Conservation (phyloP, 495 filamentous ascomycete genomes). For the Penicillium mononematosum region DNA sequence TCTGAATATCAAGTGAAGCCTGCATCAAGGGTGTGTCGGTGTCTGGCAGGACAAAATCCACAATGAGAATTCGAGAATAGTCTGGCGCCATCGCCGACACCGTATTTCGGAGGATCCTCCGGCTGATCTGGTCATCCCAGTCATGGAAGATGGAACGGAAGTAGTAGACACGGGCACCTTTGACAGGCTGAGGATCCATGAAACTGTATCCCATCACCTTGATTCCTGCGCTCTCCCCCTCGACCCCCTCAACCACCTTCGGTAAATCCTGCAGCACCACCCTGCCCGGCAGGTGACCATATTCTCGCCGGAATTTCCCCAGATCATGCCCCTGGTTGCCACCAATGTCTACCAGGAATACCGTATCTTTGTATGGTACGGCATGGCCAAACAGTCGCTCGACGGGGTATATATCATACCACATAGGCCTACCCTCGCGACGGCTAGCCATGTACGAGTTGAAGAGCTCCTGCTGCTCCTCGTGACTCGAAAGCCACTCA, state of each 20-base stretch:
- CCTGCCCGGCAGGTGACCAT: constrained; percentile 22
- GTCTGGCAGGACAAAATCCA: constrained; percentile 42
- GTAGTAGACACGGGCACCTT: constrained; percentile 41
- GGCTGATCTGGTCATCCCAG: constrained; percentile 44
- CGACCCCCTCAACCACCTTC: constrained; percentile 24
- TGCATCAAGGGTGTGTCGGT: constrained; percentile 33
- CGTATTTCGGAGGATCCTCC: constrained; percentile 37
- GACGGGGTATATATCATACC: constrained; percentile 42
- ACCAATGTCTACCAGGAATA: constrained; percentile 44
- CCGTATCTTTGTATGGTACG: constrained; percentile 26
- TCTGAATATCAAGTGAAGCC: constrained; percentile 44
- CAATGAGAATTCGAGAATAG: constrained; percentile 41
- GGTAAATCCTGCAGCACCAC: constrained; percentile 39
- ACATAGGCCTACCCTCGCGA: constrained; percentile 32
- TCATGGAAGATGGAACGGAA: constrained; percentile 48
- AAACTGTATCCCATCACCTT: constrained; percentile 38
- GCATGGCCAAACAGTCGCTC: constrained; percentile 22
- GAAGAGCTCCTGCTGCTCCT: constrained; percentile 34
- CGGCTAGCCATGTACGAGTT: constrained; percentile 45
- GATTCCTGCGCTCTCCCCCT: constrained; percentile 18
- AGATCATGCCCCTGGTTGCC: constrained; percentile 45
- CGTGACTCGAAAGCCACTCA: constrained; percentile 37
- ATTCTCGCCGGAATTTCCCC: constrained; percentile 23
- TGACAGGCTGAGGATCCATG: constrained; percentile 35
- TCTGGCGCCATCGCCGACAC: constrained; percentile 35